Base-by-base conservation (phyloP, 2,329 filamentous ascomycete genomes). In the Blastomyces percursus region DNA sequence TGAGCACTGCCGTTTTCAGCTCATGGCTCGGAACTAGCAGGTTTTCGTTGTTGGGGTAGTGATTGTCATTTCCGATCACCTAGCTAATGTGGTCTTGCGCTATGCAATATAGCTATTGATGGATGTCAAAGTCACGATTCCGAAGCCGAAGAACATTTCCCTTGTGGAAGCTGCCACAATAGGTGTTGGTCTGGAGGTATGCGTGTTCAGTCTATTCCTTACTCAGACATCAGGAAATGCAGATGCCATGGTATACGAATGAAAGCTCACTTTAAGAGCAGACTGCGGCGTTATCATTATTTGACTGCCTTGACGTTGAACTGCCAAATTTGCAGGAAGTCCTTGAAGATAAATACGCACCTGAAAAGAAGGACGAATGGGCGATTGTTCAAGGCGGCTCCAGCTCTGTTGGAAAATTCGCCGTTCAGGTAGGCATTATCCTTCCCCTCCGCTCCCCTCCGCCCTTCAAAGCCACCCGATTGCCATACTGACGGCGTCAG, bases 331-430 rank as follows among this genome's bases (percentile, higher is more conserved):
- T 64, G 2, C 62, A 66, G 40, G 62, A 67, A 38, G 57, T 65
- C 21, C 65, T 68, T 7, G 52, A 63, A 4, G 44, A 60, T n/a
- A 67, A 64, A 42, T 30, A 61, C 21, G 64, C 65, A 48, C 44
- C 44, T n/a, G 44, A 48, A 5, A 21, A 59, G 21, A 30, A 46
- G 21, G 56, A 56, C 24, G 71, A 72, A 66, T 74, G 72, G 72
- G 68, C 68, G 19, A 61, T 74, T 38, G 67, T 75, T 6, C 69
- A 74, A 50, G 72, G 72, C 35, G 73, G 72, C 27, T 68, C 71
- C 6, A 70, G 69, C 64, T 69, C 65, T 54, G 71, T 74, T 19
- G 73, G 73, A 8, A 72, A 70, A 61, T 70, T 66, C 55, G 70
- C 70, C 19, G 67, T 74, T 50, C 69, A 65, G 55, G 65, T 61